Percentiles rank a stretch among this genome's conserved stretches.
These are phyloP conservation scores for Populus trichocarpa DNA, from an alignment of 441 rosid genomes.

Conservation along the genomic window DNA sequence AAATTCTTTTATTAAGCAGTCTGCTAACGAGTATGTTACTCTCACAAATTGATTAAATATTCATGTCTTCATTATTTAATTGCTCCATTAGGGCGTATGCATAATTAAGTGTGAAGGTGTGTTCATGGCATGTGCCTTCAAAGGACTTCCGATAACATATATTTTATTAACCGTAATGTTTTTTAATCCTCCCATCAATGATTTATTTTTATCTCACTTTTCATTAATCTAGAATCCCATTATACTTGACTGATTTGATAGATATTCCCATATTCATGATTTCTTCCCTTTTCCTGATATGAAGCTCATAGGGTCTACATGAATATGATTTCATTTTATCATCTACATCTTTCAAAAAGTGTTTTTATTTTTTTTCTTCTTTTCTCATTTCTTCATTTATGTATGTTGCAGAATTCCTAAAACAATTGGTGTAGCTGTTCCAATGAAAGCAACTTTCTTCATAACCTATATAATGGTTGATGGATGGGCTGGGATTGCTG, in stretches of 20 bases:
- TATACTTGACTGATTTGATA: neutral
- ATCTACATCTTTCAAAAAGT: neutral
- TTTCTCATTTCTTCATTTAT: neutral
- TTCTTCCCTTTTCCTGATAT: neutral
- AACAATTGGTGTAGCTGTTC: slow-evolving; percentile 86
- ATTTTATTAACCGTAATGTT: neutral
- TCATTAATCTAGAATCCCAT: neutral
- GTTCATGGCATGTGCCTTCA: neutral
- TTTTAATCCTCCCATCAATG: neutral
- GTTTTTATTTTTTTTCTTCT: neutral
- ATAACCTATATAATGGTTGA: slow-evolving; percentile 94
- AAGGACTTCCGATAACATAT: neutral
- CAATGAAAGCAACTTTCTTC: slow-evolving; percentile 90
- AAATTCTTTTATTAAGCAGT: slow-evolving; percentile 53
- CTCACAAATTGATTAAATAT: neutral
- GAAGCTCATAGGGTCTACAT: neutral
- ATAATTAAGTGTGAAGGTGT: neutral
- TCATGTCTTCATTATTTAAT: neutral
- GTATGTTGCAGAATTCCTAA: slow-evolving; percentile 57
- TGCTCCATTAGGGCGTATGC: neutral
- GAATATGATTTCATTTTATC: slow-evolving; percentile 3
- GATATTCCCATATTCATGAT: neutral
- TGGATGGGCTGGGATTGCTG: slow-evolving; percentile 99
- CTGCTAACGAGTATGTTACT: slow-evolving; percentile 59
- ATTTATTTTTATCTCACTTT: neutral